These are phyloP conservation scores for Trametes versicolor DNA, from an alignment of 1,284 basidiomycete genomes.

Conservation along the genomic window DNA sequence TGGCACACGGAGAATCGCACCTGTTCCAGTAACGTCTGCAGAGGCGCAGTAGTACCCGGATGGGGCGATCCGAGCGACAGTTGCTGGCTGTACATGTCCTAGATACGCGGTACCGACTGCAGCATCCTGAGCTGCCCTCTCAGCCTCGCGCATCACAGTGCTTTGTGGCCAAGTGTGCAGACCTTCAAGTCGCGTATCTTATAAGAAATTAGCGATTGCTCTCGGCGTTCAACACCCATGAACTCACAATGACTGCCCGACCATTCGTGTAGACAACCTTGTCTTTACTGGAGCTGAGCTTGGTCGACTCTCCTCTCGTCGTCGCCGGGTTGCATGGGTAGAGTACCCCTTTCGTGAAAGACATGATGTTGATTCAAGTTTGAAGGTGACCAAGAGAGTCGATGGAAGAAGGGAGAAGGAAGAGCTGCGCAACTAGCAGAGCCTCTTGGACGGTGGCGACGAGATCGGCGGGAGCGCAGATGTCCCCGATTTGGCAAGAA, in stretches of 20 bases:
- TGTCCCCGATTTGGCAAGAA: conserved; percentile 35
- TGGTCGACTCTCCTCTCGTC: conserved; percentile 79
- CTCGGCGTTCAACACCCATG: not conserved
- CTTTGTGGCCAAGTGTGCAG: conserved; percentile 20
- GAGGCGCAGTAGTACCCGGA: conserved; percentile 97
- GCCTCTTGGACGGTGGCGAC: conserved; percentile 16
- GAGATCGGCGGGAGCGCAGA: conserved; percentile 30
- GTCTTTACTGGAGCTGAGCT: conserved; percentile 85
- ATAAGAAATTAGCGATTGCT: not conserved
- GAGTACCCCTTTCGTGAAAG: conserved; percentile 62
- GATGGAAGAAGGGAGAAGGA: not conserved
- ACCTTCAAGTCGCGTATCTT: conserved; percentile 74
- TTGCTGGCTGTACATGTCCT: conserved; percentile 87
- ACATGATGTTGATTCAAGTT: conserved; percentile 53
- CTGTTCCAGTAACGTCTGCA: conserved; percentile 82
- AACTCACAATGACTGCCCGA: conserved; percentile 83
- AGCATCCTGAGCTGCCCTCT: conserved; percentile 57
- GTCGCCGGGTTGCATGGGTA: conserved; percentile 84
- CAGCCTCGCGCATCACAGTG: not conserved
- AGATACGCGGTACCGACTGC: conserved; percentile 69
- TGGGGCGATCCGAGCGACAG: conserved; percentile 92
- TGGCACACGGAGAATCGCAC: conserved; percentile 49
- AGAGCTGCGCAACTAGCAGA: not conserved
- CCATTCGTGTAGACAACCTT: conserved; percentile 91
- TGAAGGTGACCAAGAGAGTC: not conserved